Conservation (phyloP, 2,329 filamentous ascomycete genomes). For the Anisogramma anomala region DNA sequence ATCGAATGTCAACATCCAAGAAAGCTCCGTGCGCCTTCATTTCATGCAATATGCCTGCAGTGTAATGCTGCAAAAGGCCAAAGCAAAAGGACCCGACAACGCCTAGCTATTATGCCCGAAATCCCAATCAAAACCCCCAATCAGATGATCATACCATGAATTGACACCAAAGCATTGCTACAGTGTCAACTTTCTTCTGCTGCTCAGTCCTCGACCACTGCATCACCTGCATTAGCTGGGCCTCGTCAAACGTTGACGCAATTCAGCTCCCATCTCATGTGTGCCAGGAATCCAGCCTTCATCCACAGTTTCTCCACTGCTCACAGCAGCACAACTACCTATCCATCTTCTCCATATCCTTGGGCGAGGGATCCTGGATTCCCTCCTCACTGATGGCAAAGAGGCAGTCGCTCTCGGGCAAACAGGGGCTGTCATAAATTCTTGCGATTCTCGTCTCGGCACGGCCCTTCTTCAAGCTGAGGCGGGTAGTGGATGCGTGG, state of each 20-base stretch:
- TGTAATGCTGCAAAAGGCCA: not conserved
- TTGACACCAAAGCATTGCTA: not conserved
- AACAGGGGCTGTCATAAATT: conserved; percentile 95
- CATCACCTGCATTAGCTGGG: too few relatives aligned
- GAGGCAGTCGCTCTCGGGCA: conserved; percentile 90
- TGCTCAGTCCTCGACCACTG: too few relatives aligned
- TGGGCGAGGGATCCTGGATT: conserved; percentile 89
- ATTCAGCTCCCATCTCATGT: not conserved
- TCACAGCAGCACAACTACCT: conserved; percentile 23
- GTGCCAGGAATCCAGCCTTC: too few relatives aligned
- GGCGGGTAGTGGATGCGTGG: conserved; percentile 86
- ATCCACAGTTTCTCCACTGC: not conserved
- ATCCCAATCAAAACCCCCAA: not conserved
- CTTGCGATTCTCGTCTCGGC: conserved; percentile 96
- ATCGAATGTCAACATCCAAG: too few relatives aligned
- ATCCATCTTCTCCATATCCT: conserved; percentile 70
- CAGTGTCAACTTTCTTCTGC: too few relatives aligned
- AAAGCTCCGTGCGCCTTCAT: not conserved
- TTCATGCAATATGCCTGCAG: conserved; percentile 1
- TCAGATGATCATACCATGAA: not conserved
- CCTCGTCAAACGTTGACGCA: not conserved
- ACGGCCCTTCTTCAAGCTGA: conserved; percentile 91
- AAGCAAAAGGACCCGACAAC: conserved; percentile 9
- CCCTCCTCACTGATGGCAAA: conserved; percentile 97
- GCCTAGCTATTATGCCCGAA: conserved; percentile 12